Percentiles rank a stretch among this genome's conserved stretches.
phyloP scores from a whole-genome alignment of 2,329 filamentous ascomycete species.

The Sodiomyces alkalinus region DNA sequence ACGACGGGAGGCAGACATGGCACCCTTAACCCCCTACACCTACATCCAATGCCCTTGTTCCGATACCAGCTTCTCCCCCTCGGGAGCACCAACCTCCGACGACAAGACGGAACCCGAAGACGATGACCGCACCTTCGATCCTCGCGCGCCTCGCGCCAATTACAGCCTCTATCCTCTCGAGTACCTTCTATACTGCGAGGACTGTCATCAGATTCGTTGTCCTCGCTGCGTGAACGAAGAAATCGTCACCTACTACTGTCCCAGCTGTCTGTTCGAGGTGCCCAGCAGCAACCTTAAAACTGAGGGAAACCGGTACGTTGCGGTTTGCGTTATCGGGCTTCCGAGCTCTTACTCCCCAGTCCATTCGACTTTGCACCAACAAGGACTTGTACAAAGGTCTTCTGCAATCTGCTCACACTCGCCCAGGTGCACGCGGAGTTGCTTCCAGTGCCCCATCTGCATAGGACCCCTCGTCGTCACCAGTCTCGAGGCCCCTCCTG shows the following conservation, averaged over 20 bases:
- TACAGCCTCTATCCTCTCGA: slow-evolving; percentile 90
- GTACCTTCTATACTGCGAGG: slow-evolving; percentile 89
- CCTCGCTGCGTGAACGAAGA: slow-evolving; percentile 85
- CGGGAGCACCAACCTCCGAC: slow-evolving; percentile 19
- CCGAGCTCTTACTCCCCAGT: too few relatives aligned
- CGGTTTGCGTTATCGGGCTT: too few relatives aligned
- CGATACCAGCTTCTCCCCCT: slow-evolving; percentile 23
- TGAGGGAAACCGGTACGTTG: slow-evolving; percentile 75
- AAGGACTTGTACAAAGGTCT: too few relatives aligned
- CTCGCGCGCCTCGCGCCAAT: slow-evolving; percentile 67
- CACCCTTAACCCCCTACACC: slow-evolving; percentile 42
- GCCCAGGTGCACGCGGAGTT: slow-evolving; percentile 74
- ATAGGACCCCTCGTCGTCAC: slow-evolving; percentile 65
- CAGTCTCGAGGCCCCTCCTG: slow-evolving; percentile 44
- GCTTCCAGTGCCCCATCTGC: slow-evolving; percentile 88
- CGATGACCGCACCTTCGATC: slow-evolving; percentile 72
- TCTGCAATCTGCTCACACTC: too few relatives aligned
- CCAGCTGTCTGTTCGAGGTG: slow-evolving; percentile 89
- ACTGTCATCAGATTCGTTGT: slow-evolving; percentile 92
- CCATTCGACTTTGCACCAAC: too few relatives aligned
- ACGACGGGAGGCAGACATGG: too few relatives aligned
- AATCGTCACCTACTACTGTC: slow-evolving; percentile 89
- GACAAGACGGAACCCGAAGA: slow-evolving; percentile 36
- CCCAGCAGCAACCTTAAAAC: slow-evolving; percentile 83
- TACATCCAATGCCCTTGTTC: slow-evolving; percentile 54